A percentile compares a stretch with the other conserved stretches of the same genome.
Conservation (phyloP, 2,329 filamentous ascomycete species). For the Juglanconis sp. region DNA sequence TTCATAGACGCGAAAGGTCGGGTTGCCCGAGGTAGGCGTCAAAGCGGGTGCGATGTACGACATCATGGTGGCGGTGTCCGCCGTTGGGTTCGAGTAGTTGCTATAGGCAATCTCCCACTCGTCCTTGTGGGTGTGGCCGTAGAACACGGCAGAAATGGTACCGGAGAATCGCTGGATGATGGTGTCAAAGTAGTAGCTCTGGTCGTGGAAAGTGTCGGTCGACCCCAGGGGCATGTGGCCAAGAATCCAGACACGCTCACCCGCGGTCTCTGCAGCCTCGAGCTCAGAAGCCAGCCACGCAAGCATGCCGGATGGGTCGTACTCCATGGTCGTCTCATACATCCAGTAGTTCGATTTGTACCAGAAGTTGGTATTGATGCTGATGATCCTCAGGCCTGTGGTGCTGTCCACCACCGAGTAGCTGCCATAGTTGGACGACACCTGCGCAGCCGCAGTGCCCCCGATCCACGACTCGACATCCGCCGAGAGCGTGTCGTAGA, state of each 20-base stretch:
- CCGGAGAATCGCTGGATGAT: conserved; percentile 51
- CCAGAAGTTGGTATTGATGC: conserved; percentile 58
- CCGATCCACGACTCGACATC: conserved; percentile 49
- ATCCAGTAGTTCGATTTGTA: conserved; percentile 57
- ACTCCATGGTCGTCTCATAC: conserved; percentile 47
- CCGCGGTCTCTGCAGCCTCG: conserved; percentile 46
- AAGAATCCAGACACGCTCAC: conserved; percentile 54
- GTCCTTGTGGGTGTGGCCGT: conserved; percentile 52
- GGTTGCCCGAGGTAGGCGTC: conserved; percentile 52
- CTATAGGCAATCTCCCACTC: conserved; percentile 55
- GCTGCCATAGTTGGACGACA: conserved; percentile 40
- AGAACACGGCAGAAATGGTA: conserved; percentile 55
- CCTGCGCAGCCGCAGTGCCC: conserved; percentile 27
- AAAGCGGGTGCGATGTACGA: conserved; percentile 54
- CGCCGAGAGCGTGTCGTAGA: conserved; percentile 46
- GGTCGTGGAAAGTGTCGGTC: conserved; percentile 49
- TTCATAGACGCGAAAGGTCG: conserved; percentile 56
- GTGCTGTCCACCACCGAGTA: conserved; percentile 48
- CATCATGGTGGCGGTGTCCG: conserved; percentile 43
- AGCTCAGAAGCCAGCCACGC: conserved; percentile 53
- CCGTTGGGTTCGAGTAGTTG: conserved; percentile 40
- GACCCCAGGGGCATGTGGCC: conserved; percentile 55
- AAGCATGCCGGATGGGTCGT: conserved; percentile 50
- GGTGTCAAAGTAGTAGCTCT: conserved; percentile 46
- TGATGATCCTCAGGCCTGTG: conserved; percentile 48